A percentile compares a stretch with the other conserved stretches of the same genome.
phyloP scores from a whole-genome alignment of 352 stramenopile species.

The Pythium volutum region DNA sequence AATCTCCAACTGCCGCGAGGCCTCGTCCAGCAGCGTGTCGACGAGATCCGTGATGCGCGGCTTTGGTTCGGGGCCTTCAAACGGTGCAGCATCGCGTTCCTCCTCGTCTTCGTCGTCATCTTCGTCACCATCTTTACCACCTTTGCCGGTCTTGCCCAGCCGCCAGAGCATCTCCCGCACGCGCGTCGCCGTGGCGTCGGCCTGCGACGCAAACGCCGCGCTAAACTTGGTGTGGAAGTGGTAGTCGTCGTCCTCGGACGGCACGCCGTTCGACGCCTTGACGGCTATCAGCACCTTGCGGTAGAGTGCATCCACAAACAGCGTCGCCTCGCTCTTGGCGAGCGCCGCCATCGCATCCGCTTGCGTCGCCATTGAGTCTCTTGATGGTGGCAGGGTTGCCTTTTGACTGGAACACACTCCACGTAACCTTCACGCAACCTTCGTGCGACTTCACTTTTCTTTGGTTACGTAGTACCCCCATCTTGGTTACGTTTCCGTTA shows the following conservation, averaged over 20 bases:
- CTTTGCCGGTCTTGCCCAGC: constrained; percentile 26
- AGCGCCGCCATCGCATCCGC: constrained; percentile 5
- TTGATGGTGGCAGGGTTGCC: not conserved
- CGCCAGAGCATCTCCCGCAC: constrained; percentile 52
- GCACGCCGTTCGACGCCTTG: constrained; percentile 79
- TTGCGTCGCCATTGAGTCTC: not conserved
- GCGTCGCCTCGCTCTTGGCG: constrained; percentile 22
- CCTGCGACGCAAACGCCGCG: constrained; percentile 41
- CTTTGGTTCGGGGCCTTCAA: constrained; percentile 76
- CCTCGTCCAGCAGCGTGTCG: constrained; percentile 79
- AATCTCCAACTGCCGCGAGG: constrained; percentile 67
- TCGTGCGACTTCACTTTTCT: constrained; percentile 9
- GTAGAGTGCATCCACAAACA: constrained; percentile 64
- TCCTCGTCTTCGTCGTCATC: constrained; percentile 39
- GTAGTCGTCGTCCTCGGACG: constrained; percentile 80
- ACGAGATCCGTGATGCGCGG: constrained; percentile 73
- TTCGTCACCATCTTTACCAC: constrained; percentile 16
- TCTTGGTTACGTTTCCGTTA: constrained; percentile 16
- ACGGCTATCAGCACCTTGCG: constrained; percentile 73
- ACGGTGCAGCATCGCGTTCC: constrained; percentile 52
- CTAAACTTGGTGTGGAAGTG: constrained; percentile 83
- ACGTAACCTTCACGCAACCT: constrained; percentile 22
- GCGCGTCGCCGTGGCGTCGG: constrained; percentile 35
- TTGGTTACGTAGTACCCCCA: not conserved
- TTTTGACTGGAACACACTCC: constrained; percentile 28